phyloP scores from a whole-genome alignment of 148 eudicot species.

The Chenopodium quinoa region DNA sequence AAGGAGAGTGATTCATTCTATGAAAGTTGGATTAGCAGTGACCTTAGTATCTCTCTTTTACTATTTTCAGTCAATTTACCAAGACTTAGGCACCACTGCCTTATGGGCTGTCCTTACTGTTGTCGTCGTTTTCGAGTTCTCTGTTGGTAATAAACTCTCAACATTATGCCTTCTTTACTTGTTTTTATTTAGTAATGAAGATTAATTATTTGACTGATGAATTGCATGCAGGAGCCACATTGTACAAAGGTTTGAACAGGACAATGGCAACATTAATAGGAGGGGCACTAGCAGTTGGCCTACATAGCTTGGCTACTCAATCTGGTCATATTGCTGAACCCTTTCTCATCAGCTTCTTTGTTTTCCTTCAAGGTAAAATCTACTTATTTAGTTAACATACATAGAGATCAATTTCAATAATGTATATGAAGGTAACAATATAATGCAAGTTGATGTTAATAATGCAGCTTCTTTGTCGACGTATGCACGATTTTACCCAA shows the following conservation, averaged over 20 bases:
- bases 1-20: background rate
- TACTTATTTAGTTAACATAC: too few relatives aligned
- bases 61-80: background rate
- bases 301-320: background rate
- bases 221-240: conserved; percentile 3
- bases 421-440: too few relatives aligned
- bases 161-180: too few relatives aligned
- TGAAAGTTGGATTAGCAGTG: conserved; percentile 6
- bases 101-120: conserved; percentile 7
- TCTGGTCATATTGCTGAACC: background rate
- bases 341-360: conserved; percentile 1
- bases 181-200: too few relatives aligned
- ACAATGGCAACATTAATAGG: background rate
- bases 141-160: background rate
- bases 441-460: too few relatives aligned
- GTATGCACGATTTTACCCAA: conserved; percentile 54
- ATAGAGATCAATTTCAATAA: too few relatives aligned
- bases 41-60: background rate
- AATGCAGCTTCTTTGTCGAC: conserved; percentile 53
- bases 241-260: background rate
- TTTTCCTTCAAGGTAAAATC: background rate
- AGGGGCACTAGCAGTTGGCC: background rate
- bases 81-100: background rate
- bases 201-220: too few relatives aligned
- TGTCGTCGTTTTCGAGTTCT: background rate